Base-by-base conservation (phyloP, 441 rosid genomes). In the Erodium trifolium region DNA sequence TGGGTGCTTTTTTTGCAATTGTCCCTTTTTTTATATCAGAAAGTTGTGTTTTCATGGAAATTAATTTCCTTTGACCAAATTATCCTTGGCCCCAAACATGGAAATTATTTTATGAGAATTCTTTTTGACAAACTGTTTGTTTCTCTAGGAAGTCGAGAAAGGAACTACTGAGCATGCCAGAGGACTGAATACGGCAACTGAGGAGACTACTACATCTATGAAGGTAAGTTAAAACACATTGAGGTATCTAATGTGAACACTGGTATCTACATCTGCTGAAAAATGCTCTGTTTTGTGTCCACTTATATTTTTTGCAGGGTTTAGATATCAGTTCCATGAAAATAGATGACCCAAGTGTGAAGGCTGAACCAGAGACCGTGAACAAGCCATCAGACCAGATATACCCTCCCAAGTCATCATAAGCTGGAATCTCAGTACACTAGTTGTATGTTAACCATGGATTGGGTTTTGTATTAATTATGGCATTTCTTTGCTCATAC, bases 271-370 rank as follows among this genome's bases (percentile, higher is more conserved):
- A 45, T 12, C 51, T 45, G 51, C 51, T 45, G 51, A 45, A 45
- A 45, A 8, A 45, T 45, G 51, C 9, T 10, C 3, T 45, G 51
- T 11, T 45, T 10, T 45, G 51, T 45, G 37, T 34, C 5, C 16
- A 51, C 13, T 47, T 55, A 19, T 68, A 60, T 45, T 2, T 27
- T 70, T 77, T 78, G 77, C 85, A 87, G 93, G 86, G 70, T 71
- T 59, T 74, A 66, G 90, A 83, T 66, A 71, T 70, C 43, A 79
- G 74, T 78, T 76, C 88, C 3, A 78, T 86, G 88, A 79, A 79
- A 68, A 78, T 84, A 47, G 91, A 86, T 77, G 96, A 84, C 68
- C 75, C 85, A 68, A 76, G 72, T 68, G 74, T 85, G 73, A 84
- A 86, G 74, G 76, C 76, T 77, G 92, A 87, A 70, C 88, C 78